Conservation (phyloP, 139 green algal species). For the Micromonas commoda region DNA sequence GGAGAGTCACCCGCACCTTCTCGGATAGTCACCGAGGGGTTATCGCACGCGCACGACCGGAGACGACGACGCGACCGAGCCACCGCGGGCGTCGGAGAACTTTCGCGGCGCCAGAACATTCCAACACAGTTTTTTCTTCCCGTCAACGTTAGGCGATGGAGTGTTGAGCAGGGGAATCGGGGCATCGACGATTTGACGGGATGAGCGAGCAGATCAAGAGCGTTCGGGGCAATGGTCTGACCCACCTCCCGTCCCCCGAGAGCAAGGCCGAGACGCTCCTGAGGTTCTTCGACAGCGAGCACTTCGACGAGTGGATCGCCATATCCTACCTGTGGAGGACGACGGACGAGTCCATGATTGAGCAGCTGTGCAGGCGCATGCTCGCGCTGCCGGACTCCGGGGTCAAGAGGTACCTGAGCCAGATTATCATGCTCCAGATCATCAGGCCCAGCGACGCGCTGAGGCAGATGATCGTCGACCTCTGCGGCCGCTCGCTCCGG, state of each 20-base stretch:
- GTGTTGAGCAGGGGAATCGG: no score
- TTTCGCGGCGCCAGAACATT: no score
- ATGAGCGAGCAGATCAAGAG: no score
- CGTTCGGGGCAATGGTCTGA: no score
- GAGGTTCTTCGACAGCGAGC: slow-evolving; percentile 72
- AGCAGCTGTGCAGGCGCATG: slow-evolving; percentile 81
- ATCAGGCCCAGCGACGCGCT: slow-evolving; percentile 45
- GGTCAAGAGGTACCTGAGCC: slow-evolving; percentile 72
- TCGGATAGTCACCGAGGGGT: no score
- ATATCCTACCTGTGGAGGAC: slow-evolving; percentile 76
- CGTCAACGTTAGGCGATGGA: no score
- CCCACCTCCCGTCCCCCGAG: not conserved
- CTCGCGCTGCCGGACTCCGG: slow-evolving; percentile 60
- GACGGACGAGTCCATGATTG: slow-evolving; percentile 55
- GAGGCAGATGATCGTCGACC: slow-evolving; percentile 62
- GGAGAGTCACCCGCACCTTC: no score
- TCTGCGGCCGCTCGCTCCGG: slow-evolving; percentile 66
- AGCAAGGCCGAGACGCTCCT: slow-evolving; percentile 65
- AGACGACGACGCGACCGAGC: no score
- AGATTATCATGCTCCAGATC: slow-evolving; percentile 71
- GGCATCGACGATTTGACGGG: no score
- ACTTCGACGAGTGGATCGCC: slow-evolving; percentile 82
- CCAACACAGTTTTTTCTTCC: no score
- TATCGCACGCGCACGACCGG: no score
- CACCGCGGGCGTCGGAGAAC: no score